Evolutionary conservation across 257 asterid species (phyloP), one percentile per base, ranked within the genome.

Genomic region (Striga asiatica): DNA sequence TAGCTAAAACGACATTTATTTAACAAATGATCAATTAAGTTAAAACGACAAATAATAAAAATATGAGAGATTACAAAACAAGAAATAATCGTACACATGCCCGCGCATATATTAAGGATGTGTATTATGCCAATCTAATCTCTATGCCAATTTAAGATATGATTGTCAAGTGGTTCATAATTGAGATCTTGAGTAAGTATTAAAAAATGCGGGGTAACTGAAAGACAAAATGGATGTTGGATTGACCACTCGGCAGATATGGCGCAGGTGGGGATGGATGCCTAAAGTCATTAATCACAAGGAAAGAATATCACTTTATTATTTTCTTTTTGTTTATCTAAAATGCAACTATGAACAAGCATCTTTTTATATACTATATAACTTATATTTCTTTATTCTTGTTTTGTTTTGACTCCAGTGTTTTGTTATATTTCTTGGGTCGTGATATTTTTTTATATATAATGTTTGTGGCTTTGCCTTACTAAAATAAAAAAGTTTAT

Each of bases 211-310:
- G n/a, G n/a, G n/a, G n/a, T 25, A 66, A 58, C n/a, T 37, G n/a
- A 37, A 2, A 66, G 42, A 29, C 39, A 28, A 1, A 50, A 19
- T 31, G 35, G 56, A 61, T 50, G 61, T 51, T 56, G 65, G 66
- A 37, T 37, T 72, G 77, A 72, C 62, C 42, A 47, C 35, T 48
- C 65, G 34, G 60, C 64, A 23, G 14, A 52, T 21, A 52, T 21
- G 39, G 60, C 43, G 64, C 76, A 66, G 69, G 73, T 57, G n/a
- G n/a, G n/a, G n/a, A 64, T 45, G 61, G 12, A 58, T 52, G 69
- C 38, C 41, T n/a, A 1, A 47, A 65, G 72, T 66, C 74, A 68
- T 38, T 57, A 45, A 58, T 53, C 70, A 62, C 64, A 47, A 56
- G 42, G 27, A 32, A 62, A 8, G 22, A 14, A 19, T 24, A 14